A percentile compares a stretch with the other conserved stretches of the same genome.
phyloP scores from a whole-genome alignment of 257 asterid genomes.

The Jaltomata sinuosa region DNA sequence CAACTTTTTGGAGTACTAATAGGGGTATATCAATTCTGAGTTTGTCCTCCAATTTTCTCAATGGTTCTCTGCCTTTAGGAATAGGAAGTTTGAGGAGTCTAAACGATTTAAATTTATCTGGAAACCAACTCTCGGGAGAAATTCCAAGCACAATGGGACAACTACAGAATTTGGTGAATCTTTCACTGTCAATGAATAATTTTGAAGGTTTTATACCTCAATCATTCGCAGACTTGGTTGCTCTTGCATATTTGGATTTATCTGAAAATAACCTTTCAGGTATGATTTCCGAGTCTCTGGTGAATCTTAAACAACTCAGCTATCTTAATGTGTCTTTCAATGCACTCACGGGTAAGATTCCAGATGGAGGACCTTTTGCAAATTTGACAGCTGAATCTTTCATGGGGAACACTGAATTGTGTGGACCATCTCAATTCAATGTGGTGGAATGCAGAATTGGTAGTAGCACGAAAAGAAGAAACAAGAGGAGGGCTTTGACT shows the following conservation, averaged over 20 bases:
- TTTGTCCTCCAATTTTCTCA: background rate
- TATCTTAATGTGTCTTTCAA: constrained; percentile 5
- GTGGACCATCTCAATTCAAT: background rate
- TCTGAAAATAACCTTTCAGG: constrained; percentile 2
- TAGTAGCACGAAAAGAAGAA: background rate
- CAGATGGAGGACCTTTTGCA: background rate
- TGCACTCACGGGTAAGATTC: constrained; percentile 4
- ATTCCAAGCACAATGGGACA: background rate
- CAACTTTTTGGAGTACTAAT: background rate
- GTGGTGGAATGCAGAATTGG: background rate
- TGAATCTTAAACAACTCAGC: background rate
- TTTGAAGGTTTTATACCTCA: constrained; percentile 6
- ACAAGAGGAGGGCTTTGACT: background rate
- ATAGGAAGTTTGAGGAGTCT: background rate
- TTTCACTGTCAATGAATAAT: constrained; percentile 2
- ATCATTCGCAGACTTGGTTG: background rate
- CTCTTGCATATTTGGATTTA: background rate
- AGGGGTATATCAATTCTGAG: background rate
- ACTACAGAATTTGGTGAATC: background rate
- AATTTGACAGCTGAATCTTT: constrained; percentile 1
- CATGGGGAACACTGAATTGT: background rate
- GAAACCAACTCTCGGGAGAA: background rate
- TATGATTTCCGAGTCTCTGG: background rate
- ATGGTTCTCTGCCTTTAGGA: background rate
- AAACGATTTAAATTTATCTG: background rate